phyloP scores from a whole-genome alignment of 805 yeast genomes.

The Candida sanyiensis region DNA sequence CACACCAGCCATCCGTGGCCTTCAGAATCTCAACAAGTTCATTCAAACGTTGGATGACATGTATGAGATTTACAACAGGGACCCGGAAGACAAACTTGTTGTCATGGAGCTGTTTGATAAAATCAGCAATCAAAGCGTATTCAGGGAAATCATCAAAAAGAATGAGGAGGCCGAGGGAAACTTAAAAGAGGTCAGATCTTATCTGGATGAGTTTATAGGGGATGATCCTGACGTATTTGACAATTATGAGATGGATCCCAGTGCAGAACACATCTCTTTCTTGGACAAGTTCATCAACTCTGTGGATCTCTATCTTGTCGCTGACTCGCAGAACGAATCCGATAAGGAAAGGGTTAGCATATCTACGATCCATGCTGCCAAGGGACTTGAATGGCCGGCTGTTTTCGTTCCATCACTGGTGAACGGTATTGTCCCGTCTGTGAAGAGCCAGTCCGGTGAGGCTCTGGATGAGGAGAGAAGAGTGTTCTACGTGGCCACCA shows the following conservation, averaged over 20 bases:
- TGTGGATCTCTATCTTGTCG: conserved; percentile 29
- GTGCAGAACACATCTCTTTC: conserved; percentile 15
- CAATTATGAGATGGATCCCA: background rate
- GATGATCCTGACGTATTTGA: conserved; percentile 21
- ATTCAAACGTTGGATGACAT: background rate
- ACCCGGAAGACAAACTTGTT: conserved; percentile 1
- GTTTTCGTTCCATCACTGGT: conserved; percentile 75
- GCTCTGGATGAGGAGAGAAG: conserved; percentile 72
- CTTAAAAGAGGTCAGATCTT: conserved; percentile 35
- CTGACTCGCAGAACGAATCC: conserved; percentile 20
- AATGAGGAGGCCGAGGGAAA: conserved; percentile 32
- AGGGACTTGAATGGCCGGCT: conserved; percentile 94
- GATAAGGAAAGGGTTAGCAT: conserved; percentile 39
- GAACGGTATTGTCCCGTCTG: conserved; percentile 62
- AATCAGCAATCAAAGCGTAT: conserved; percentile 1
- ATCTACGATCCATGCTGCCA: conserved; percentile 87
- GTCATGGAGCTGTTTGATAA: conserved; percentile 15
- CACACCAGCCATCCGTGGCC: conserved; percentile 6
- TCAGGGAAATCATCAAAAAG: conserved; percentile 12
- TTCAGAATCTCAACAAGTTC: background rate
- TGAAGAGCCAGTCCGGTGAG: conserved; percentile 24
- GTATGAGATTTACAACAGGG: conserved; percentile 3
- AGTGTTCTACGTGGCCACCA: conserved; percentile 81
- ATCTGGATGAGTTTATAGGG: conserved; percentile 32
- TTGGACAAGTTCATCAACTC: conserved; percentile 32